Evolutionary conservation across 352 stramenopile genomes (phyloP), one percentile per base, ranked within the genome.

Genomic region (Pseudoperonospora humuli): DNA sequence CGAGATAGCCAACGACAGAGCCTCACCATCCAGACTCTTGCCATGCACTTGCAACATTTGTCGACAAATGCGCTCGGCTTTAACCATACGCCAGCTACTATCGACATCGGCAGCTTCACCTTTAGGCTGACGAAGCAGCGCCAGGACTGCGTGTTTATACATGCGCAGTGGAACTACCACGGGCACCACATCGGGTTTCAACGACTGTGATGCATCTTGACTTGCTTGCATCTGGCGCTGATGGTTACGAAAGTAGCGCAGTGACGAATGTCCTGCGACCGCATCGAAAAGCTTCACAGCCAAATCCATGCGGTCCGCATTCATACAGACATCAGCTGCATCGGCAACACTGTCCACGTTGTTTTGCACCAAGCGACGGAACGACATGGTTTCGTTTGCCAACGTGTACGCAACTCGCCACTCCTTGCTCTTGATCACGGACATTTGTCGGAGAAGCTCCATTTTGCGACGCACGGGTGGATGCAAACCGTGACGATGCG

Each of bases 401-500:
- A 92, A 61, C 14, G 63, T 55, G 53, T 86, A 90, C 13, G 80
- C 80, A 35, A 90, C 71, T 42, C 69, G 66, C 77, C 77, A 92
- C 57, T 92, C 73, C 23, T 61, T 57, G 45, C 36, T 64, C 28
- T 56, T 50, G 29, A 26, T 41, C 21, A 71, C 57, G 1, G 33
- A 27, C 50, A 92, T 61, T 26, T 39, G 21, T 15, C 34, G 39
- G 11, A 92, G 50, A 4, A 72, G 42, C 31, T 77, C 61, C 43
- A 71, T 68, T 67, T 90, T 88, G 45, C 63, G 62, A 31, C 80
- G 77, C 37, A 90, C 67, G 19, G 75, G 71, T 20, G 71, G 73
- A 42, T 72, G 60, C 32, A 92, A 28, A n/a, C 57, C 51, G 23
- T 69, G 18, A 6, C 47, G 61, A 37, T 83, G 69, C 6, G 66